Percentiles rank a stretch among this genome's conserved stretches.
Conservation (phyloP, 1,284 basidiomycete genomes). For the Leccinum solheimii region DNA sequence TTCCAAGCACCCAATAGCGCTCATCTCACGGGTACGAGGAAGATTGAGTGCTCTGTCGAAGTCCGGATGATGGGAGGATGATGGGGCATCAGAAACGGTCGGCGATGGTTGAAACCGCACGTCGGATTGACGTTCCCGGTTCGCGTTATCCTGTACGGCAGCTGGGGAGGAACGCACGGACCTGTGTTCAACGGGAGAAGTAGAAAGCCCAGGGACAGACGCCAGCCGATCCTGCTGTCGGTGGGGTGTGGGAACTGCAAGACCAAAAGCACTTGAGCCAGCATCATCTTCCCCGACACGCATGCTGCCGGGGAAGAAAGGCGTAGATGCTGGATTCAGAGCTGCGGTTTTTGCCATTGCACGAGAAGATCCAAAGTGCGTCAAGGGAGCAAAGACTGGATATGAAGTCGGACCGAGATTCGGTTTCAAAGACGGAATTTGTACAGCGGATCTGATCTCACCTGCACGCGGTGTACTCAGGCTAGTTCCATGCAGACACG, state of each 20-base stretch:
- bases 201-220: conserved; percentile 55
- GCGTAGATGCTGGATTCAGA: conserved; percentile 77
- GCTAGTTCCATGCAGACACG: conserved; percentile 31
- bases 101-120: conserved; percentile 36
- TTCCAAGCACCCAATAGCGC: conserved; percentile 51
- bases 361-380: conserved; percentile 26
- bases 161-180: conserved; percentile 71
- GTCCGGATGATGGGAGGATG: conserved; percentile 49
- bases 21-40: conserved; percentile 50
- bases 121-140: conserved; percentile 26
- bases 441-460: conserved; percentile 16
- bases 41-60: conserved; percentile 43
- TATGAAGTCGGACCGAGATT: conserved; percentile 7
- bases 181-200: conserved; percentile 62
- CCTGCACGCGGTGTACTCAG: conserved; percentile 26
- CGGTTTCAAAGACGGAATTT: not conserved
- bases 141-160: conserved; percentile 45
- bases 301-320: conserved; percentile 74
- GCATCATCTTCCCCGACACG: conserved; percentile 56
- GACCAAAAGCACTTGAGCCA: conserved; percentile 41
- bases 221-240: conserved; percentile 56
- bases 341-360: conserved; percentile 71
- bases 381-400: conserved; percentile 16
- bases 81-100: conserved; percentile 43
- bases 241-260: conserved; percentile 45